Conservation (phyloP, 192 early-diverging fungal genomes). For the Powellomyces hirtus region DNA sequence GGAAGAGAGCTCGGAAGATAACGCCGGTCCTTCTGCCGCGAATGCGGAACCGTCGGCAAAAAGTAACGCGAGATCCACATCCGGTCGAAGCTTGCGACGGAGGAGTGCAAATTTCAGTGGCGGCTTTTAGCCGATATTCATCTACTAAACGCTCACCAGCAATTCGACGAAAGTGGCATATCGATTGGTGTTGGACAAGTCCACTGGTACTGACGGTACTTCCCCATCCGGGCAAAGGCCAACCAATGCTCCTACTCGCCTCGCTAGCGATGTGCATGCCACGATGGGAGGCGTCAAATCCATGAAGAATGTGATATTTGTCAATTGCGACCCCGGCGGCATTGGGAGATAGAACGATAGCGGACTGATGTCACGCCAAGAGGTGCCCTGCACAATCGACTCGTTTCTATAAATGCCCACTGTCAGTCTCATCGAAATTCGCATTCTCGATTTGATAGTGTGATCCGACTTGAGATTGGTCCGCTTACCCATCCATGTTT, state of each 20-base stretch:
- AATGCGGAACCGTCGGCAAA: not conserved
- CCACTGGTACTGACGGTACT: not conserved
- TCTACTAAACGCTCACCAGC: not conserved
- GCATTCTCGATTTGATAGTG: no score
- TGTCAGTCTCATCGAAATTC: no score
- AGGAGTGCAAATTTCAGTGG: no score
- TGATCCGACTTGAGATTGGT: not conserved
- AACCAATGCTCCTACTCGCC: not conserved
- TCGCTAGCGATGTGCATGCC: not conserved
- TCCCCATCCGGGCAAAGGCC: not conserved
- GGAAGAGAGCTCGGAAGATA: not conserved
- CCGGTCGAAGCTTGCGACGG: not conserved
- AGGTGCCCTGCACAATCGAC: not conserved
- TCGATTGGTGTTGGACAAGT: not conserved
- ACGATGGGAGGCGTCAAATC: conserved; percentile 4
- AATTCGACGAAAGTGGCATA: conserved; percentile 5
- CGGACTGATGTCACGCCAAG: not conserved
- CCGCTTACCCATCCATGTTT: not conserved
- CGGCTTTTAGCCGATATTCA: not conserved
- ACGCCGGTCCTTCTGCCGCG: not conserved
- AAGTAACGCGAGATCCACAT: not conserved
- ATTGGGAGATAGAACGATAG: not conserved
- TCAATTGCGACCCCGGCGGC: not conserved
- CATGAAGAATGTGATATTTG: conserved; percentile 9
- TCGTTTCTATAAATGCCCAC: no score